These are phyloP conservation scores for Cutaneotrichosporon cavernicola DNA, from an alignment of 1,284 basidiomycete species.

Conservation along the genomic window DNA sequence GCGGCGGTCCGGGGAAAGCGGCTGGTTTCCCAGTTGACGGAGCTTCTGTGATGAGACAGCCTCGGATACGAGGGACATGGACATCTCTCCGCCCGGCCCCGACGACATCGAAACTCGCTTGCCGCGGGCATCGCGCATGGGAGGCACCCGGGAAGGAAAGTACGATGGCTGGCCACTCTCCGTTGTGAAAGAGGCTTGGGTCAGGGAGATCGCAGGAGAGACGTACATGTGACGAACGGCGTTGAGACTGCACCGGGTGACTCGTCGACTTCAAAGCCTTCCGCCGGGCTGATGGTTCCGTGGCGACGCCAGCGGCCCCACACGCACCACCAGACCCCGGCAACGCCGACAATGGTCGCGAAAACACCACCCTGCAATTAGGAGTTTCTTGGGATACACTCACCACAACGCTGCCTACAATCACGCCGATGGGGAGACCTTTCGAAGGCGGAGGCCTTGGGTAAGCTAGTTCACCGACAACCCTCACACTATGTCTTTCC, in stretches of 20 bases:
- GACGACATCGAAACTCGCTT: background rate
- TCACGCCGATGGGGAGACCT: background rate
- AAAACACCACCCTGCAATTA: background rate
- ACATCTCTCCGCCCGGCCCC: too few relatives aligned
- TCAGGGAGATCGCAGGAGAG: background rate
- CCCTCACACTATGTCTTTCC: background rate
- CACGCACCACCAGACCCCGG: background rate
- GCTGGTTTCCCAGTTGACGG: too few relatives aligned
- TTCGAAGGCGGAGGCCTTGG: background rate
- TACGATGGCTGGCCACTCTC: background rate
- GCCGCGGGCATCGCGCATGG: background rate
- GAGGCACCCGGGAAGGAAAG: background rate
- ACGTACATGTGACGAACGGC: background rate
- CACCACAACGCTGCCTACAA: background rate
- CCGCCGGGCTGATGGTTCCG: background rate
- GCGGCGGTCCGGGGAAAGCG: too few relatives aligned
- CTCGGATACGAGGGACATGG: too few relatives aligned
- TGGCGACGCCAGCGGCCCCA: background rate
- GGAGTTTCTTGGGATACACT: background rate
- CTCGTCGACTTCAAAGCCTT: background rate
- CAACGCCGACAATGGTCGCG: background rate
- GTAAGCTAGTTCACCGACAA: background rate
- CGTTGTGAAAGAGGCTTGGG: background rate
- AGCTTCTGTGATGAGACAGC: too few relatives aligned
- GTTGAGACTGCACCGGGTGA: background rate